Base-by-base conservation (phyloP, 129 eudicot genomes). In the Flaveria linearis region DNA sequence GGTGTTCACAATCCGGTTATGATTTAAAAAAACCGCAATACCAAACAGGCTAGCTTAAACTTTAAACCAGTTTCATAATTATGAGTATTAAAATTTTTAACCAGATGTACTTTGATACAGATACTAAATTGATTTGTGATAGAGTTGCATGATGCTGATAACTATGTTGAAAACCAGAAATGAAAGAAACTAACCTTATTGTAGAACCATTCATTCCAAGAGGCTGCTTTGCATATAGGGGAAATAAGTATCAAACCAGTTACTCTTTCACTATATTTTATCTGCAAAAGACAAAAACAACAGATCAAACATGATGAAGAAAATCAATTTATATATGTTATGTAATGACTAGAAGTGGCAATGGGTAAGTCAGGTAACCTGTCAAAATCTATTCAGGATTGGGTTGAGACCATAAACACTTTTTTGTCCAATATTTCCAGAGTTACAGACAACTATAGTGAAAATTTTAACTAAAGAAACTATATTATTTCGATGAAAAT, bases 201-300 rank as follows among this genome's bases (percentile, higher is more conserved):
- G 78, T 82, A 86, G 65, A 95, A 61, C 99, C 97, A 95, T 84
- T 95, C 97, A 28, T 86, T 87, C 99, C 99, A 95, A 58, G 96
- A 83, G 33, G 99, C 90, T 45, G 90, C 88, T 86, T 85, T 86
- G 86, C 99, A 95, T 55, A 95, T 66, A 77, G 99, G 99, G 53
- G 99, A 95, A 30, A 95, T 72, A 60, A 95, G 97, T 78, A 95
- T 91, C 89, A 95, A 83, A 76, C 99, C 99, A 16, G 78, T 86
- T 77, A 95, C 97, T 63, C 99, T 85, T 68, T 95, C 92, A 64
- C 86, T 86, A 72, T 83, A 86, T 76, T 95, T 95, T 68, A 87
- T 82, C 99, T 91, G 91, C 72, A 78, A 81, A 11, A 43, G 6
- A 23, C 53, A 18, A 81, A 49, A 39, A 57, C 2, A 61, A 41